Evolutionary conservation across 2,329 filamentous ascomycete species (phyloP).

Genomic region (Ustulina deusta): DNA sequence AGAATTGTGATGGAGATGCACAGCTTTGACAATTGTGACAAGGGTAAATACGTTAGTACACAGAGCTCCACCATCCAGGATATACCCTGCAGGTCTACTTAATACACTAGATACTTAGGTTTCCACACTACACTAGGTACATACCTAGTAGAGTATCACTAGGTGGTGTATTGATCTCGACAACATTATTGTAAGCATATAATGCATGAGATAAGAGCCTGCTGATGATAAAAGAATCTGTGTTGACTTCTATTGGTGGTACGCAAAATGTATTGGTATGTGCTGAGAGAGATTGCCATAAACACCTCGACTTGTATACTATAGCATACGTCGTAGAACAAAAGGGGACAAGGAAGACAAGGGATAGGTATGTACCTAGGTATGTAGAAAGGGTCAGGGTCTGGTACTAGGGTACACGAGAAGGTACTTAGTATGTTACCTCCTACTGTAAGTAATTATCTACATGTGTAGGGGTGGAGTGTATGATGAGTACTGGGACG

Average conservation of each 20-base stretch:
- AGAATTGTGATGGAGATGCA: background rate
- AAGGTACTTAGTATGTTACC: background rate
- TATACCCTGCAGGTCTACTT: background rate
- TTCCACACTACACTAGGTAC: no score
- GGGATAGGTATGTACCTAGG: background rate
- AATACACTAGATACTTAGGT: background rate
- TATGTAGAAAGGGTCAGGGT: background rate
- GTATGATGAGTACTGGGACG: background rate
- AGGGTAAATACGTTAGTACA: background rate
- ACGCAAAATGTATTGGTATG: background rate
- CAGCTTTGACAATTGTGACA: constrained; percentile 10
- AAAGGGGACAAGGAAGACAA: background rate
- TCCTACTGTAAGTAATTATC: no score
- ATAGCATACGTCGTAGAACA: background rate
- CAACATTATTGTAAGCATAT: background rate
- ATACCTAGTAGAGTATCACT: no score
- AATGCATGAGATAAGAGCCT: background rate
- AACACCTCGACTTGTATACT: background rate
- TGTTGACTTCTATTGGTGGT: background rate
- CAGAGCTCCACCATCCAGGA: background rate
- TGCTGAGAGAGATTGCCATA: background rate
- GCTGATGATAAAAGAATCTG: background rate
- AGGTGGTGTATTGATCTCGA: background rate
- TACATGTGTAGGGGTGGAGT: no score
- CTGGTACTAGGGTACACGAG: no score